Percentiles rank a stretch among this genome's conserved stretches.
These are phyloP conservation scores for Amphirosellinia nigrospora DNA, from an alignment of 495 filamentous ascomycete genomes.

Conservation along the genomic window DNA sequence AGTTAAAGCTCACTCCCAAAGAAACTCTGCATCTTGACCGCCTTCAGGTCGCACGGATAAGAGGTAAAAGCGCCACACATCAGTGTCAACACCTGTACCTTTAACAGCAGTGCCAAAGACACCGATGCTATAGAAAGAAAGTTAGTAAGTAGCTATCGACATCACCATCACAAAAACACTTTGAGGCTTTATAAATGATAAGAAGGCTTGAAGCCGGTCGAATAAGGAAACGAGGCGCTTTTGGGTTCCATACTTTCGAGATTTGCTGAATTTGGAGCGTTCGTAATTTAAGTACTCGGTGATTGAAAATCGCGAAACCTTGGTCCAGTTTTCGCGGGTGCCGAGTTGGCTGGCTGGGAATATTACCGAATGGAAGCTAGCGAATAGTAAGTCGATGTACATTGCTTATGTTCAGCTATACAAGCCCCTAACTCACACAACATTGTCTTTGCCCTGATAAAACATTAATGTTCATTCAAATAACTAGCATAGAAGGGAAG, in stretches of 20 bases:
- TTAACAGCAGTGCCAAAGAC: conserved; percentile 90
- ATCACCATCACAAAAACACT: neutral
- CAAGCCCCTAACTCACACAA: conserved; percentile 56
- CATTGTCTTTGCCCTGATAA: conserved; percentile 85
- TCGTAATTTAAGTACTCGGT: conserved; percentile 98
- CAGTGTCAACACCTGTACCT: conserved; percentile 83
- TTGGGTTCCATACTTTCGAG: conserved; percentile 52
- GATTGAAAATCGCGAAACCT: conserved; percentile 84
- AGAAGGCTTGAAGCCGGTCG: neutral
- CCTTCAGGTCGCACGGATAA: conserved; percentile 84
- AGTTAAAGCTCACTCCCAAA: conserved; percentile 59
- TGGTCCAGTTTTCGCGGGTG: conserved; percentile 86
- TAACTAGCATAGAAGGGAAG: neutral
- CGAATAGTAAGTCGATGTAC: conserved; percentile 7
- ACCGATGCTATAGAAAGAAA: conserved; percentile 60
- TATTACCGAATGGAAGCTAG: conserved; percentile 63
- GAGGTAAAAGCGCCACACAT: conserved; percentile 94
- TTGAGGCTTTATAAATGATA: neutral
- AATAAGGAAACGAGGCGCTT: neutral
- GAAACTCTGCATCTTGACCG: conserved; percentile 89
- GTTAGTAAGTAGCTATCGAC: neutral
- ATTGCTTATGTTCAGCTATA: neutral
- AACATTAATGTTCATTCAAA: neutral
- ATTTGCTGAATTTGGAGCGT: conserved; percentile 94
- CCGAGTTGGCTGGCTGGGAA: conserved; percentile 90